Evolutionary conservation across 1,284 basidiomycete species (phyloP).

Genomic region (Porogramme epimiltina): DNA sequence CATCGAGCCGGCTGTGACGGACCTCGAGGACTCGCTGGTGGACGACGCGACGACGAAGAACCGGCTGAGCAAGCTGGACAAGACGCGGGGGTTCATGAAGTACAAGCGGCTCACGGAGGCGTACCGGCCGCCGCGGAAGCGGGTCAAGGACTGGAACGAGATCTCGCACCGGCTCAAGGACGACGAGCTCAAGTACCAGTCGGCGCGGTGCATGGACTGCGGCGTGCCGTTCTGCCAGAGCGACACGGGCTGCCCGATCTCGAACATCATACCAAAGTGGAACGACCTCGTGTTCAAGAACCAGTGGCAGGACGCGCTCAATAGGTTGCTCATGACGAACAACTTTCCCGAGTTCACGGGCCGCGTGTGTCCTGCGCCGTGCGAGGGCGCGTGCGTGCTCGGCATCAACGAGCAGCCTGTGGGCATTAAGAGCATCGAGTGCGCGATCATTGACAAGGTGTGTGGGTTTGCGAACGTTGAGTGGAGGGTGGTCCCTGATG

Average conservation of each 20-base stretch:
- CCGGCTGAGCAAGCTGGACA: slow-evolving; percentile 87
- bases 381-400: slow-evolving; percentile 92
- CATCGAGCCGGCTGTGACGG: slow-evolving; percentile 79
- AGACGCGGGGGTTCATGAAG: slow-evolving; percentile 96
- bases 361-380: slow-evolving; percentile 92
- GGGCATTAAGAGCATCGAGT: slow-evolving; percentile 96
- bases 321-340: slow-evolving; percentile 89
- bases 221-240: slow-evolving; percentile 97
- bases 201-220: slow-evolving; percentile 95
- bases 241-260: slow-evolving; percentile 91
- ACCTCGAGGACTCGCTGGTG: slow-evolving; percentile 90
- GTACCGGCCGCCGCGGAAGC: slow-evolving; percentile 90
- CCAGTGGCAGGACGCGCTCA: slow-evolving; percentile 91
- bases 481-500: slow-evolving; percentile 11
- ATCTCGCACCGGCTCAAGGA: slow-evolving; percentile 84
- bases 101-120: slow-evolving; percentile 91
- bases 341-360: slow-evolving; percentile 97
- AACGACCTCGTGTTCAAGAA: slow-evolving; percentile 94
- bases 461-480: slow-evolving; percentile 14
- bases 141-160: slow-evolving; percentile 97
- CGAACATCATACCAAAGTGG: slow-evolving; percentile 94
- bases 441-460: slow-evolving; percentile 90
- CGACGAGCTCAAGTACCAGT: slow-evolving; percentile 90
- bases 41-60: slow-evolving; percentile 84
- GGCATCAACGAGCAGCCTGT: slow-evolving; percentile 96